Conservation (phyloP, 129 eudicot species). For the Smallanthus sonchifolius region DNA sequence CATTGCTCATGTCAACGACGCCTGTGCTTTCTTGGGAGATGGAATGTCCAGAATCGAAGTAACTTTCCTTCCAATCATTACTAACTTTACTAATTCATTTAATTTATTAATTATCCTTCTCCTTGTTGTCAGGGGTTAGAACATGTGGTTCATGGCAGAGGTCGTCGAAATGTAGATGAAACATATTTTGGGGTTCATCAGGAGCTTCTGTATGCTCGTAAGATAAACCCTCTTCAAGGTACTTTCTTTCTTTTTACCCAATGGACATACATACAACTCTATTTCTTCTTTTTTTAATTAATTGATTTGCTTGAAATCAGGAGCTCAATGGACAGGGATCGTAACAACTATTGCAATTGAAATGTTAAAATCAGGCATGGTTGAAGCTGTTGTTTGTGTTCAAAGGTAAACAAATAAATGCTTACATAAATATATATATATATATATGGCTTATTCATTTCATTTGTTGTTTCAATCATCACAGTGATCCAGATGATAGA, state of each 20-base stretch:
- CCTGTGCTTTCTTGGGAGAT: slow-evolving; percentile 96
- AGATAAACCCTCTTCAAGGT: slow-evolving; percentile 81
- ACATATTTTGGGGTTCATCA: slow-evolving; percentile 79
- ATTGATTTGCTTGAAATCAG: slow-evolving; percentile 26
- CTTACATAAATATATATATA: too few relatives aligned
- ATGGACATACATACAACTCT: too few relatives aligned
- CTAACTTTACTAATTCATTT: too few relatives aligned
- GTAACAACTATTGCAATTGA: slow-evolving; percentile 95
- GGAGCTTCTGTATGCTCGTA: slow-evolving; percentile 86
- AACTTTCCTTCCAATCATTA: slow-evolving; percentile 13
- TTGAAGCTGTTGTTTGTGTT: slow-evolving; percentile 95
- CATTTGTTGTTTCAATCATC: slow-evolving; percentile 3
- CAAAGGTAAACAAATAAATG: too few relatives aligned
- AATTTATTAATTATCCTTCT: neutral
- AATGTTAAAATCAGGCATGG: slow-evolving; percentile 93
- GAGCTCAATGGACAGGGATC: slow-evolving; percentile 99
- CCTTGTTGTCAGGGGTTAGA: slow-evolving; percentile 69
- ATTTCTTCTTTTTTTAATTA: too few relatives aligned
- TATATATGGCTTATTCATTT: too few relatives aligned
- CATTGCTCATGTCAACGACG: slow-evolving; percentile 95
- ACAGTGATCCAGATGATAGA: slow-evolving; percentile 97
- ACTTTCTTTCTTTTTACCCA: neutral
- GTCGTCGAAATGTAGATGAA: slow-evolving; percentile 78
- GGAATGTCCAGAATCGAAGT: slow-evolving; percentile 98
- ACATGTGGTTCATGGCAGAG: slow-evolving; percentile 86